Evolutionary conservation across 2,329 filamentous ascomycete species (phyloP).

Genomic region (Alternaria tenuissima): DNA sequence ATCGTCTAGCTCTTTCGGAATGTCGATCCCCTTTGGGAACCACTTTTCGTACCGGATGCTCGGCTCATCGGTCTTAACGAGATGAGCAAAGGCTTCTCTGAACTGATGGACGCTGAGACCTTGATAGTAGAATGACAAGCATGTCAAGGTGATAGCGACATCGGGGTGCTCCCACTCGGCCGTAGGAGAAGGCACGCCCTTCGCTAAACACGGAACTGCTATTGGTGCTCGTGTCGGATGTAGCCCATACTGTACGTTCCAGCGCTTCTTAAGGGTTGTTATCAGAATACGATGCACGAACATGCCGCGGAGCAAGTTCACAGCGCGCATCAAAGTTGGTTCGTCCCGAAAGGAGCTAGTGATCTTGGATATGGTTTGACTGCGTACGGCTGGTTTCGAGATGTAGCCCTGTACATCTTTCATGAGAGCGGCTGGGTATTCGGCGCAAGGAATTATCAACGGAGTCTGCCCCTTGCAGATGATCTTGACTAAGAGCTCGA

Average conservation of each 20-base stretch:
- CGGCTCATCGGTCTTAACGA: constrained; percentile 66
- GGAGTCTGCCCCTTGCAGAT: constrained; percentile 42
- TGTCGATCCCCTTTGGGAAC: constrained; percentile 51
- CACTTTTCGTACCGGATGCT: constrained; percentile 65
- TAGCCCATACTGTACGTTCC: constrained; percentile 69
- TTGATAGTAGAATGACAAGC: constrained; percentile 69
- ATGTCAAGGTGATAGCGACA: constrained; percentile 52
- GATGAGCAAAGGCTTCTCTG: constrained; percentile 58
- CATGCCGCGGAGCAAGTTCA: constrained; percentile 70
- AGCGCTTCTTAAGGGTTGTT: constrained; percentile 68
- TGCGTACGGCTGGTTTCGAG: constrained; percentile 31
- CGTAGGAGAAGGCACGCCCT: constrained; percentile 68
- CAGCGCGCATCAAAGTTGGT: constrained; percentile 52
- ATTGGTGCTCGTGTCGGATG: constrained; percentile 62
- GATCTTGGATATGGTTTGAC: constrained; percentile 27
- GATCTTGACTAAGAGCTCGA: constrained; percentile 38
- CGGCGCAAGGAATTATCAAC: constrained; percentile 36
- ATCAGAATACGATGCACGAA: constrained; percentile 67
- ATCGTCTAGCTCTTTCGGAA: constrained; percentile 59
- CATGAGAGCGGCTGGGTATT: constrained; percentile 20
- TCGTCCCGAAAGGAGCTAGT: constrained; percentile 45
- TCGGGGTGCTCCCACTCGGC: constrained; percentile 76
- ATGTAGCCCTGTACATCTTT: constrained; percentile 47
- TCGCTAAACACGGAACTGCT: constrained; percentile 70
- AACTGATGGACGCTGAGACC: constrained; percentile 63